phyloP scores from a whole-genome alignment of 2,329 filamentous ascomycete genomes.

The Pestalotiopsis sp. region DNA sequence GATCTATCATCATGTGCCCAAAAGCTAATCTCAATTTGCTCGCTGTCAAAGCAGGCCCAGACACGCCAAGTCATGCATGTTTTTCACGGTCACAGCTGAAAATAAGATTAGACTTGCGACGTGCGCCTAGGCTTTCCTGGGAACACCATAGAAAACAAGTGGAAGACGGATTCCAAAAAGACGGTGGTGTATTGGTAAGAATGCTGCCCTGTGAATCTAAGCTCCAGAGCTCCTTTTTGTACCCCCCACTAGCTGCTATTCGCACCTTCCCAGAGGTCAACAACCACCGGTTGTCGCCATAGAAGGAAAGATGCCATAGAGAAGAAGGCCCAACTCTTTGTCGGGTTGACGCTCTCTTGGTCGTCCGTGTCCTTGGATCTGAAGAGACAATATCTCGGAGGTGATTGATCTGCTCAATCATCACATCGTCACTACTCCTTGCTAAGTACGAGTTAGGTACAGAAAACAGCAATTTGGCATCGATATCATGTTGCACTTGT shows the following conservation, averaged over 20 bases:
- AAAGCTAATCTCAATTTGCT: not conserved
- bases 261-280: too few relatives aligned
- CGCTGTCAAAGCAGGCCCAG: not conserved
- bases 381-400: too few relatives aligned
- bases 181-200: too few relatives aligned
- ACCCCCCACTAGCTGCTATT: too few relatives aligned
- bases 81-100: not conserved
- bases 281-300: not conserved
- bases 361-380: too few relatives aligned
- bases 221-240: too few relatives aligned
- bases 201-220: too few relatives aligned
- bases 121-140: not conserved
- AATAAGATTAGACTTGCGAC: constrained; percentile 3
- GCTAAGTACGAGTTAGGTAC: not conserved
- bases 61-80: not conserved
- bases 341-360: too few relatives aligned
- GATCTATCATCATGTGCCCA: not conserved
- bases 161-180: too few relatives aligned
- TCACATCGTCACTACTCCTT: not conserved
- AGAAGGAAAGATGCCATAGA: not conserved
- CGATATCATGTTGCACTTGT: too few relatives aligned
- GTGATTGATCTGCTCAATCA: too few relatives aligned
- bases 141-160: too few relatives aligned
- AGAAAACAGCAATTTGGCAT: not conserved
- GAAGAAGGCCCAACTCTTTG: not conserved